Conservation (phyloP, 306 rosid genomes). For the Potentilla sterilis region DNA sequence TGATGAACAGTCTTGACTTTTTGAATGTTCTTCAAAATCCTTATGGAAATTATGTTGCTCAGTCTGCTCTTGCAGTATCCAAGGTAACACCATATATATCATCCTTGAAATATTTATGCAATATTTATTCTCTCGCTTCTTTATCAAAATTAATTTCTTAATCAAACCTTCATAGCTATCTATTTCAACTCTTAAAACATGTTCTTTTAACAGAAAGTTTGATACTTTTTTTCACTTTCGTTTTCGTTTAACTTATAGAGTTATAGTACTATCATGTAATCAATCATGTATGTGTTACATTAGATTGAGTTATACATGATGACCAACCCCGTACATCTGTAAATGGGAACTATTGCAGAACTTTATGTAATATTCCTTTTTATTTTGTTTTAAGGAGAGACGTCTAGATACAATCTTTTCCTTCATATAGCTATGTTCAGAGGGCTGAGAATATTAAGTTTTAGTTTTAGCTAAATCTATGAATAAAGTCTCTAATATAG, state of each 20-base stretch:
- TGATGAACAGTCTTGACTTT: slow-evolving; percentile 25
- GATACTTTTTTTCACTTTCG: too few species aligned
- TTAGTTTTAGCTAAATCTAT: too few species aligned
- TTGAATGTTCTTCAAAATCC: slow-evolving; percentile 26
- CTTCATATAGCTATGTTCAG: background rate
- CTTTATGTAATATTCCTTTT: background rate
- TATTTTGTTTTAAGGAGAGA: too few species aligned
- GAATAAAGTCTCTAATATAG: too few species aligned
- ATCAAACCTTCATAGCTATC: background rate
- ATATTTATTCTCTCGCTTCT: background rate
- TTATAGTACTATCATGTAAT: too few species aligned
- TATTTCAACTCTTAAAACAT: too few species aligned
- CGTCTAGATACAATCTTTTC: background rate
- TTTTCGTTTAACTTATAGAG: too few species aligned
- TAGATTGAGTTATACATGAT: too few species aligned
- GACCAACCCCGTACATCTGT: too few species aligned
- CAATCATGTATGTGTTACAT: too few species aligned
- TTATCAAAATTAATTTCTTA: background rate
- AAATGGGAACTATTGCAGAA: too few species aligned
- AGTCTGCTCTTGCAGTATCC: slow-evolving; percentile 29
- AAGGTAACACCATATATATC: slow-evolving; percentile 25
- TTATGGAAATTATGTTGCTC: slow-evolving; percentile 49
- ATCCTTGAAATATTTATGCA: background rate
- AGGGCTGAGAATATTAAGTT: too few species aligned
- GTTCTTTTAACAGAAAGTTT: background rate